These are phyloP conservation scores for Kwoniella mangroviensis DNA, from an alignment of 768 basidiomycete genomes.

Conservation along the genomic window DNA sequence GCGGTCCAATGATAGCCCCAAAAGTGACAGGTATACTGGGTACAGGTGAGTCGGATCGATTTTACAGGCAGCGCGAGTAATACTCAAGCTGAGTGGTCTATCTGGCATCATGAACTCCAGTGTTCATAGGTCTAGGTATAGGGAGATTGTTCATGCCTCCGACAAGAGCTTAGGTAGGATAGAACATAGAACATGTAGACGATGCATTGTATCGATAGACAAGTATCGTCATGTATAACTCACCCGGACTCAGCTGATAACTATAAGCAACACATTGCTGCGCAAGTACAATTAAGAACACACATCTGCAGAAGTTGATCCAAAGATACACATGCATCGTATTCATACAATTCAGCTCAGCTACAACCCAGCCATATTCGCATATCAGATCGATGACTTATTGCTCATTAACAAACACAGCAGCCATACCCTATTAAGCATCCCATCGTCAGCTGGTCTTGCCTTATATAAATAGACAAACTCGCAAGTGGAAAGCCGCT, in stretches of 20 bases:
- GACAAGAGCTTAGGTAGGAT: not conserved
- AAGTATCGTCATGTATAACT: too few species aligned
- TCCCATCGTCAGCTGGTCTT: slow-evolving; percentile 6
- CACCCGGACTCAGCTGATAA: too few species aligned
- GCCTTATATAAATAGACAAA: too few species aligned
- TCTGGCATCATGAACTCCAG: not conserved
- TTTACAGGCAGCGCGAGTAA: too few species aligned
- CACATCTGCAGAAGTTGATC: too few species aligned
- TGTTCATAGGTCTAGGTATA: slow-evolving; percentile 25
- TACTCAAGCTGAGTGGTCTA: not conserved
- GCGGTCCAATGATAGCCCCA: slow-evolving; percentile 32
- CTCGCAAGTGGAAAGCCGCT: too few species aligned
- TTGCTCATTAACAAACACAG: slow-evolving; percentile 56
- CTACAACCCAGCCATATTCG: not conserved
- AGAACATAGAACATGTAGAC: not conserved
- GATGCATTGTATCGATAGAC: not conserved
- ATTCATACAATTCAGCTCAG: slow-evolving; percentile 7
- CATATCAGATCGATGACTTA: slow-evolving; percentile 12
- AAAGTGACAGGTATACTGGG: slow-evolving; percentile 42
- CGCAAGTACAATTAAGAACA: too few species aligned
- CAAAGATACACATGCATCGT: not conserved
- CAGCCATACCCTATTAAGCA: slow-evolving; percentile 38
- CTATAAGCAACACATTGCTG: too few species aligned
- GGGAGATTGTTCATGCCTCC: slow-evolving; percentile 20
- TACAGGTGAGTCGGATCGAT: slow-evolving; percentile 34